Evolutionary conservation across 257 asterid species (phyloP).

Genomic region (Solanum medicagineum): DNA sequence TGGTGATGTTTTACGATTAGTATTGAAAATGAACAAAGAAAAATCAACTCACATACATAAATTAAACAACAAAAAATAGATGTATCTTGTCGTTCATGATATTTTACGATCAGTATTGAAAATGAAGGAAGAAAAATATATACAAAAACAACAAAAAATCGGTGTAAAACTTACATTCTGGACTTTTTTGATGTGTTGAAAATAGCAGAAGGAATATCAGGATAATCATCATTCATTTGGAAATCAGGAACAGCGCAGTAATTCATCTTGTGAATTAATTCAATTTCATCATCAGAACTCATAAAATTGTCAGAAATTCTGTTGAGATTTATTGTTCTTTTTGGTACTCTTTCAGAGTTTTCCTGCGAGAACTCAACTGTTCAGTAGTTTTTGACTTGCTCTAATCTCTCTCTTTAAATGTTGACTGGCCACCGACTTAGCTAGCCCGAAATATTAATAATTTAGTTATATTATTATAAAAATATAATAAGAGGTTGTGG

Average conservation of each 20-base stretch:
- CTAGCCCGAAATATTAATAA: background rate
- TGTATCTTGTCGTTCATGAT: background rate
- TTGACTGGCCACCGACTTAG: background rate
- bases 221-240: slow-evolving; percentile 1
- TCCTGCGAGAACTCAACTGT: background rate
- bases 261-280: background rate
- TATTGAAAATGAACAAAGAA: background rate
- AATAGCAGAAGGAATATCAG: background rate
- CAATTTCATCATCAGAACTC: background rate
- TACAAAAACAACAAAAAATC: background rate
- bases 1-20: background rate
- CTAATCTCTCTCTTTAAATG: background rate
- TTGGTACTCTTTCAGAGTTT: background rate
- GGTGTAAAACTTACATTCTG: background rate
- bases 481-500: background rate
- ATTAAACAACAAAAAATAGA: background rate
- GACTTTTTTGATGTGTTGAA: slow-evolving; percentile 5
- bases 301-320: background rate
- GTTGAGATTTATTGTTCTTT: background rate
- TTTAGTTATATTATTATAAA: background rate
- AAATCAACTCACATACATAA: background rate
- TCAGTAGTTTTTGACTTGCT: background rate
- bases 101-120: background rate
- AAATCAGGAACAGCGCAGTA: slow-evolving; percentile 5
- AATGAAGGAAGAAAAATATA: too few species aligned